Percentiles rank a stretch among this genome's conserved stretches.
These are phyloP conservation scores for Ceratocystis papillata DNA, from an alignment of 2,329 filamentous ascomycete species.

Conservation along the genomic window DNA sequence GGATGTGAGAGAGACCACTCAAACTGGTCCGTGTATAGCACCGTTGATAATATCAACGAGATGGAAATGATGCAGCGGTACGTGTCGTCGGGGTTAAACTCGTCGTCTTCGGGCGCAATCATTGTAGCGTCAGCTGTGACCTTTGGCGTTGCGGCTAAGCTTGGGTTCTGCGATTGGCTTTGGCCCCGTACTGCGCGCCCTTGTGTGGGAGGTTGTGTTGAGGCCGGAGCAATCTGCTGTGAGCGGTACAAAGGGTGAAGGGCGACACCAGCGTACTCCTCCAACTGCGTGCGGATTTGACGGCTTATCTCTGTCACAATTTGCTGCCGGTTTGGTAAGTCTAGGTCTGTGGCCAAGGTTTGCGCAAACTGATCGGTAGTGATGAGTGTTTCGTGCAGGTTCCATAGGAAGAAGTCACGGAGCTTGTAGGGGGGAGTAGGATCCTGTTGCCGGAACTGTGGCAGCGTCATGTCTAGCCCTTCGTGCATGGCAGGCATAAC, in stretches of 20 bases:
- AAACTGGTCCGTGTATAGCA: constrained; percentile 92
- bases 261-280: constrained; percentile 91
- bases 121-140: constrained; percentile 61
- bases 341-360: constrained; percentile 79
- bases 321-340: constrained; percentile 63
- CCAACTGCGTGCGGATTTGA: constrained; percentile 87
- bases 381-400: constrained; percentile 83
- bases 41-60: constrained; percentile 82
- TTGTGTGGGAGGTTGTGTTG: constrained; percentile 25
- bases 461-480: constrained; percentile 58
- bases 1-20: constrained; percentile 94
- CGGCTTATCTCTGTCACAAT: constrained; percentile 75
- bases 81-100: constrained; percentile 78
- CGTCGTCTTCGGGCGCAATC: constrained; percentile 43
- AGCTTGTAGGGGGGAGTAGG: constrained; percentile 73
- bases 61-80: constrained; percentile 88
- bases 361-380: constrained; percentile 96
- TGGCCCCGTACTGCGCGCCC: constrained; percentile 1
- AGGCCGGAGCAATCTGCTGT: constrained; percentile 29
- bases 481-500: constrained; percentile 40
- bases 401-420: constrained; percentile 96
- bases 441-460: constrained; percentile 71
- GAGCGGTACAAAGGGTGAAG: constrained; percentile 84
- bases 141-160: constrained; percentile 31
- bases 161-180: constrained; percentile 3